Conservation (phyloP, 495 filamentous ascomycete species). For the Hyaloscypha bicolor region DNA sequence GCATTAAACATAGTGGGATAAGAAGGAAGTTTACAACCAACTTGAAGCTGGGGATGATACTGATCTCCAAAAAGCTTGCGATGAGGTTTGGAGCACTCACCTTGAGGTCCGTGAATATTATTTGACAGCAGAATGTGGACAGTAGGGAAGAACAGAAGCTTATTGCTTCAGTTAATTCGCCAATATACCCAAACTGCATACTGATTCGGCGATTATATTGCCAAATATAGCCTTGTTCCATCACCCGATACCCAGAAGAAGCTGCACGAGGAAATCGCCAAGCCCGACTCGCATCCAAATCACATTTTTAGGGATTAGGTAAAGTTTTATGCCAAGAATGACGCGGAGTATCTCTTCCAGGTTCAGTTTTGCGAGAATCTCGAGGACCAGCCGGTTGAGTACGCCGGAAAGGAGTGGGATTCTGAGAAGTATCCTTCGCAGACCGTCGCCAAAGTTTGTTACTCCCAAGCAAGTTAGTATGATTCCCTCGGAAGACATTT, state of each 20-base stretch:
- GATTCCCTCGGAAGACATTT: constrained; percentile 43
- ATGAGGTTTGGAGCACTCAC: constrained; percentile 42
- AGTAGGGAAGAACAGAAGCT: background rate
- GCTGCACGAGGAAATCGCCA: constrained; percentile 43
- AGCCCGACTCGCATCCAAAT: constrained; percentile 41
- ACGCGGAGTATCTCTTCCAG: constrained; percentile 50
- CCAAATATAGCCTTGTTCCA: constrained; percentile 50
- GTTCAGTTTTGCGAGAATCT: constrained; percentile 49
- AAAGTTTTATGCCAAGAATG: constrained; percentile 44
- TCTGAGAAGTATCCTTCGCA: constrained; percentile 51
- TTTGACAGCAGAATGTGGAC: background rate
- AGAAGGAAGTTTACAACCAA: constrained; percentile 42
- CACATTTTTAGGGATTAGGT: constrained; percentile 44
- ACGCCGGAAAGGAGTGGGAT: constrained; percentile 51
- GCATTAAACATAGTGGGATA: constrained; percentile 45
- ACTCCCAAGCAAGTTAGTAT: constrained; percentile 50
- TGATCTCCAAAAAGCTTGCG: constrained; percentile 43
- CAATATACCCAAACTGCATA: constrained; percentile 52
- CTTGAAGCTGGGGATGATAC: constrained; percentile 45
- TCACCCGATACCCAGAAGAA: constrained; percentile 40
- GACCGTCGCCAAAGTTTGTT: constrained; percentile 44
- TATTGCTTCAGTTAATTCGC: constrained; percentile 34
- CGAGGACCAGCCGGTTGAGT: constrained; percentile 51
- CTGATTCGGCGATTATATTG: constrained; percentile 50
- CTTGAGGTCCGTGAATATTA: constrained; percentile 30